A percentile compares a stretch with the other conserved stretches of the same genome.
phyloP scores from a whole-genome alignment of 345 rosid species.

The Aquilaria malaccensis region DNA sequence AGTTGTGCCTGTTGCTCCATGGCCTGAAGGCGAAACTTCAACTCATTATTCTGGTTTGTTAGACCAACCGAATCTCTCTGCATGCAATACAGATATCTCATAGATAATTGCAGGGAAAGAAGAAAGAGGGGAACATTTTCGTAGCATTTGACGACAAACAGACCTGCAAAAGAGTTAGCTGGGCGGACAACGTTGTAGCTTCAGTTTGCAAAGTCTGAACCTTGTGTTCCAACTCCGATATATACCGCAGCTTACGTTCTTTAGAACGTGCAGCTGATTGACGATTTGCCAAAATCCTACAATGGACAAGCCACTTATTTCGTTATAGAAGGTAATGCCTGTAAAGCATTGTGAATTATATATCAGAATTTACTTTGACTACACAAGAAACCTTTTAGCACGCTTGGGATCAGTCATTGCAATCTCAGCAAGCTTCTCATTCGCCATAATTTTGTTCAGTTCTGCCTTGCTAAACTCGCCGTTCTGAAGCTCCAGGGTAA shows the following conservation, averaged over 20 bases:
- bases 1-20: constrained; percentile 98
- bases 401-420: constrained; percentile 85
- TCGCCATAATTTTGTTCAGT: constrained; percentile 89
- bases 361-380: background rate
- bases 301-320: constrained; percentile 8
- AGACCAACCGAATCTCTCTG: constrained; percentile 95
- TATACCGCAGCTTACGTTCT: constrained; percentile 92
- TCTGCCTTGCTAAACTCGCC: constrained; percentile 85
- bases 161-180: constrained; percentile 89
- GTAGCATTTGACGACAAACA: background rate
- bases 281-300: constrained; percentile 85
- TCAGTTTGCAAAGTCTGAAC: constrained; percentile 96
- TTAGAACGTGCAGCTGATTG: constrained; percentile 98
- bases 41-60: constrained; percentile 84
- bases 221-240: constrained; percentile 89
- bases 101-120: constrained; percentile 4
- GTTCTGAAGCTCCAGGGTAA: constrained; percentile 82
- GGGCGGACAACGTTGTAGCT: constrained; percentile 95
- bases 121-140: background rate
- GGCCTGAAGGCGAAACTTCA: constrained; percentile 94
- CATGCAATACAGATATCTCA: constrained; percentile 6
- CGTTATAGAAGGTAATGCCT: background rate
- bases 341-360: too few species aligned
- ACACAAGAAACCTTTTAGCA: constrained; percentile 58
- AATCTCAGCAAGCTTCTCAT: constrained; percentile 92